Evolutionary conservation across 306 rosid genomes (phyloP).

Genomic region (Cajanus cajan): DNA sequence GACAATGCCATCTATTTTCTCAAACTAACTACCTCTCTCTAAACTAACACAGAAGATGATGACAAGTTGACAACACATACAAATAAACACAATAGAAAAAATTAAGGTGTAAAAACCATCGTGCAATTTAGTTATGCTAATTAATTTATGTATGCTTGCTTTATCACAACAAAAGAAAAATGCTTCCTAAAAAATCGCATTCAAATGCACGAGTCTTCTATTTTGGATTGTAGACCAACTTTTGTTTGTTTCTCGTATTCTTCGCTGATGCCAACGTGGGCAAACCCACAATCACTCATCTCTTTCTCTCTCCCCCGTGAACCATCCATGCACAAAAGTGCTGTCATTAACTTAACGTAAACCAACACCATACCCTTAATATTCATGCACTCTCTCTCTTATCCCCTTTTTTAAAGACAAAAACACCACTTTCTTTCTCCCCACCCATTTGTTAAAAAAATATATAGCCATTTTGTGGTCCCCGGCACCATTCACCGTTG

Average conservation of each 20-base stretch:
- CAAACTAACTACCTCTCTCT: neutral
- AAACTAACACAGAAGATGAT: neutral
- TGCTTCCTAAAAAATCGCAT: conserved; percentile 23
- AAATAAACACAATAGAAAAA: neutral
- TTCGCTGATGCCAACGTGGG: conserved; percentile 44
- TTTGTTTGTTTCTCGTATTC: conserved; percentile 37
- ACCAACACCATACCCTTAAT: conserved; percentile 13
- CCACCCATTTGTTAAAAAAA: neutral
- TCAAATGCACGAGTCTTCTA: conserved; percentile 19
- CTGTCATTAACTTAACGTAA: conserved; percentile 46
- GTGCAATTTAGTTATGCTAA: neutral
- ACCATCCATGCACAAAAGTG: conserved; percentile 40
- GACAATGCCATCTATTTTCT: neutral
- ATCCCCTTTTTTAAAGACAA: conserved; percentile 37
- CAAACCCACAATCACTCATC: conserved; percentile 35
- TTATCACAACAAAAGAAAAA: neutral
- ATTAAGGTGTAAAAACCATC: neutral
- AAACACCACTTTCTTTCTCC: conserved; percentile 37
- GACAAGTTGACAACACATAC: too few species aligned
- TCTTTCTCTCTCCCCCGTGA: conserved; percentile 18
- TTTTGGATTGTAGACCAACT: conserved; percentile 21
- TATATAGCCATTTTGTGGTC: neutral
- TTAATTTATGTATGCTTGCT: neutral
- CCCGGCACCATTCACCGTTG: conserved; percentile 23
- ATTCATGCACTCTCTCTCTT: conserved; percentile 20